Conservation (phyloP, 495 filamentous ascomycete genomes). For the Aspergillus steynii region DNA sequence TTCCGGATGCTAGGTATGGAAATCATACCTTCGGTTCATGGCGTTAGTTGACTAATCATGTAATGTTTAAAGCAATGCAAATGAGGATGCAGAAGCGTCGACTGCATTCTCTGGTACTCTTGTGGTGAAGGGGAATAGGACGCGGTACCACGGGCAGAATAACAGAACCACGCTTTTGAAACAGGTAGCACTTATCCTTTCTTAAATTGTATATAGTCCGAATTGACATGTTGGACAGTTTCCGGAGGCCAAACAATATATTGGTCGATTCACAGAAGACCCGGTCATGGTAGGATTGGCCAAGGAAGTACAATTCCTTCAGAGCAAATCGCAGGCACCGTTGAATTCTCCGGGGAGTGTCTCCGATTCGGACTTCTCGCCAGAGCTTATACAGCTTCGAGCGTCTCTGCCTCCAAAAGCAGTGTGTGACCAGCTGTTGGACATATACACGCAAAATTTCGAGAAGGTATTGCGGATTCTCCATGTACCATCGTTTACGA, state of each 20-base stretch:
- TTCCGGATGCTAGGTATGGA: neutral
- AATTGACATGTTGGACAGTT: slow-evolving; percentile 19
- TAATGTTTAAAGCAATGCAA: neutral
- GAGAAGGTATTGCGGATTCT: slow-evolving; percentile 27
- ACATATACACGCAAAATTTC: slow-evolving; percentile 25
- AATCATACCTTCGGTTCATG: neutral
- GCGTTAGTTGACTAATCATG: neutral
- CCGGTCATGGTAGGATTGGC: slow-evolving; percentile 21
- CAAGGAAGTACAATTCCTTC: slow-evolving; percentile 32
- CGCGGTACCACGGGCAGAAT: slow-evolving; percentile 30
- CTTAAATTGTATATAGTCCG: neutral
- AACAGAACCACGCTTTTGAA: slow-evolving; percentile 25
- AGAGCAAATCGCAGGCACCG: slow-evolving; percentile 18
- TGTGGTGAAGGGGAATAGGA: slow-evolving; percentile 27
- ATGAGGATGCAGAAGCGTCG: neutral
- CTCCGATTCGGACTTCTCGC: slow-evolving; percentile 14
- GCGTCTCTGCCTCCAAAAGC: slow-evolving; percentile 20
- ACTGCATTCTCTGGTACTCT: slow-evolving; percentile 19
- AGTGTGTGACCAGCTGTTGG: slow-evolving; percentile 25
- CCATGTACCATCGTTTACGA: slow-evolving; percentile 27
- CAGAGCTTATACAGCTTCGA: slow-evolving; percentile 20
- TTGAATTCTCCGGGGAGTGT: slow-evolving; percentile 21
- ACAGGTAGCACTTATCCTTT: slow-evolving; percentile 14
- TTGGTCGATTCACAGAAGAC: slow-evolving; percentile 22
- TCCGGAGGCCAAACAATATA: slow-evolving; percentile 25